Evolutionary conservation across 2,329 filamentous ascomycete genomes (phyloP).

Genomic region (Coniochaeta hoffmannii): DNA sequence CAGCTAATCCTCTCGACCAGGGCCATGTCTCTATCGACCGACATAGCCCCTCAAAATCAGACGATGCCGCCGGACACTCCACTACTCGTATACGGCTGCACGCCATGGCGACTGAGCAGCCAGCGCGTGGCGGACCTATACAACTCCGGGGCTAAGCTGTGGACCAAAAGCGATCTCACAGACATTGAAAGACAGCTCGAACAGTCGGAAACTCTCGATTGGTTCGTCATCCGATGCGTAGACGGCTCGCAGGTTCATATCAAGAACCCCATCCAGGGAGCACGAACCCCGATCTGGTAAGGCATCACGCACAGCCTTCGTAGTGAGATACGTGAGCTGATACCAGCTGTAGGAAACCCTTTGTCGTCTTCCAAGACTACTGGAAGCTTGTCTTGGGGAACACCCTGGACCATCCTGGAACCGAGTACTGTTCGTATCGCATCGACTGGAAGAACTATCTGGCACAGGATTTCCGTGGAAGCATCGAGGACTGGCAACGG

Average conservation of each 20-base stretch:
- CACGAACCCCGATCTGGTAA: background rate
- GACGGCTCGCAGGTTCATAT: background rate
- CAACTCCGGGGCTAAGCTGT: background rate
- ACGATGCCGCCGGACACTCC: no score
- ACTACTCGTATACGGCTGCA: background rate
- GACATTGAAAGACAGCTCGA: background rate
- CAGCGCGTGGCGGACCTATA: background rate
- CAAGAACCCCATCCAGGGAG: background rate
- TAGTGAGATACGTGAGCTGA: background rate
- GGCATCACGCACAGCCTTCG: background rate
- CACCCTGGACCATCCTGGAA: background rate
- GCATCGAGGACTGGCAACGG: background rate
- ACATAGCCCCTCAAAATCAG: no score
- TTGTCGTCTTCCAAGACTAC: background rate
- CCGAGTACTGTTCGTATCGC: background rate
- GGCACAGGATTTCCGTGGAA: background rate
- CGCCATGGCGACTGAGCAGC: background rate
- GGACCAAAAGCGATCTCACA: background rate
- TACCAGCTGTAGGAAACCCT: background rate
- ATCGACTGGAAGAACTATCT: background rate
- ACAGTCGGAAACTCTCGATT: background rate
- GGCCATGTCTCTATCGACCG: no score
- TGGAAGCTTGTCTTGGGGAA: background rate
- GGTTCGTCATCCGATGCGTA: background rate
- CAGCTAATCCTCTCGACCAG: no score